Percentiles rank a stretch among this genome's conserved stretches.
Evolutionary conservation across 2,329 filamentous ascomycete genomes (phyloP).

Genomic region (Epichloe sylvatica): DNA sequence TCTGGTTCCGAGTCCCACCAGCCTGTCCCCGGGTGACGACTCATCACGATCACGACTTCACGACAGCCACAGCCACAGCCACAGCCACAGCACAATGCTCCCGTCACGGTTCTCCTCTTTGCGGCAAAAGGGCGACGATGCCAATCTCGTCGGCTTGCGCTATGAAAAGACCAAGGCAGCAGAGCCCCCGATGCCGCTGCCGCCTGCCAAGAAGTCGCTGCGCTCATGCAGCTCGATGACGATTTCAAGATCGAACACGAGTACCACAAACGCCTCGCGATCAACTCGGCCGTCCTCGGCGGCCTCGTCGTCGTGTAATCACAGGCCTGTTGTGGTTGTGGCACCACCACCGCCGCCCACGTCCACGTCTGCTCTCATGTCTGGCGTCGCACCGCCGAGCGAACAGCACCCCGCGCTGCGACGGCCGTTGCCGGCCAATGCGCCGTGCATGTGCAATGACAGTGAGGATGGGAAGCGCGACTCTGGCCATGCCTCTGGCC

Average conservation of each 20-base stretch:
- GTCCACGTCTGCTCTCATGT: slow-evolving; percentile 11
- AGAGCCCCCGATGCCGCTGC: slow-evolving; percentile 41
- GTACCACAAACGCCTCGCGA: slow-evolving; percentile 4
- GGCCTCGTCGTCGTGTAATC: slow-evolving; percentile 11
- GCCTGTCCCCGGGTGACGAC: too few species aligned
- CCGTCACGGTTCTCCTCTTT: slow-evolving; percentile 29
- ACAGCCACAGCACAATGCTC: slow-evolving; percentile 12
- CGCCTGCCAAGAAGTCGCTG: slow-evolving; percentile 23
- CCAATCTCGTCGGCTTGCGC: slow-evolving; percentile 38
- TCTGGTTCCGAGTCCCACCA: background rate
- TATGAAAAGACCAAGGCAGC: slow-evolving; percentile 48
- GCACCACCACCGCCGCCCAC: slow-evolving; percentile 17
- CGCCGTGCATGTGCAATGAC: too few species aligned
- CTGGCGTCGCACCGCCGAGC: slow-evolving; percentile 27
- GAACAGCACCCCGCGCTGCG: slow-evolving; percentile 43
- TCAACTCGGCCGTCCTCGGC: slow-evolving; percentile 4
- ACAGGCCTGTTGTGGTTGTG: slow-evolving; percentile 17
- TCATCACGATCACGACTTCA: too few species aligned
- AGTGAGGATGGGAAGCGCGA: slow-evolving; percentile 38
- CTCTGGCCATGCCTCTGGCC: slow-evolving; percentile 28
- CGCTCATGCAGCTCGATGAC: slow-evolving; percentile 8
- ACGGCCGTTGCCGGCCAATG: slow-evolving; percentile 7
- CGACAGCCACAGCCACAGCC: too few species aligned
- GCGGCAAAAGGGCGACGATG: slow-evolving; percentile 33
- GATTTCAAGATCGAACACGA: slow-evolving; percentile 12